Base-by-base conservation (phyloP, 495 filamentous ascomycete genomes). In the Talaromyces proteolyticus region DNA sequence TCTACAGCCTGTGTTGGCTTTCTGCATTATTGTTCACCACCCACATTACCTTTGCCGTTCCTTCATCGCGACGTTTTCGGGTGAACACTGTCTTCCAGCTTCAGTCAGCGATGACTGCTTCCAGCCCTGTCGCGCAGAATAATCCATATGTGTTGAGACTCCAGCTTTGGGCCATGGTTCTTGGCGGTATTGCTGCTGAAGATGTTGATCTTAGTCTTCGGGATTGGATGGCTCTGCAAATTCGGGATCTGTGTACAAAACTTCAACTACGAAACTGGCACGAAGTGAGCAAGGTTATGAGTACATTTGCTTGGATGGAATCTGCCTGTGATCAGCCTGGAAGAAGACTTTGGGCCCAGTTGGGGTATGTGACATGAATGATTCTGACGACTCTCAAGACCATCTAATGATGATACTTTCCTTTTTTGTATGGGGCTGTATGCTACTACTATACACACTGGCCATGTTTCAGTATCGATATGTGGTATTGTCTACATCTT, bases 361-460 rank as follows among this genome's bases (percentile, higher is more conserved):
- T 40, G 47, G n/a, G 24, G 24, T 16, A n/a, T 26, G n/a, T 16
- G 26, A 14, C 20, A 39, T 26, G 47, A 39, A 7, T 40, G 20
- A 38, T 51, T 5, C 69, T 45, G 29, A 14, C 1, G 4, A 34
- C 8, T 34, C 14, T 14, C 44, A 75, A 58, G n/a, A n/a, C n/a
- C n/a, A n/a, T n/a, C n/a, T n/a, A n/a, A n/a, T n/a, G n/a, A n/a
- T n/a, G n/a, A n/a, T n/a, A n/a, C n/a, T n/a, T n/a, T n/a, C n/a
- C n/a, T n/a, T n/a, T n/a, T n/a, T n/a, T n/a, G n/a, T n/a, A n/a
- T n/a, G n/a, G n/a, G n/a, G n/a, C n/a, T n/a, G n/a, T n/a, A n/a
- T n/a, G n/a, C n/a, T n/a, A n/a, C n/a, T n/a, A n/a, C n/a, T n/a
- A n/a, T n/a, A n/a, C n/a, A n/a, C n/a, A n/a, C n/a, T n/a, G n/a